Conservation (phyloP, 495 filamentous ascomycete species). For the Penicillium bialowiezense region DNA sequence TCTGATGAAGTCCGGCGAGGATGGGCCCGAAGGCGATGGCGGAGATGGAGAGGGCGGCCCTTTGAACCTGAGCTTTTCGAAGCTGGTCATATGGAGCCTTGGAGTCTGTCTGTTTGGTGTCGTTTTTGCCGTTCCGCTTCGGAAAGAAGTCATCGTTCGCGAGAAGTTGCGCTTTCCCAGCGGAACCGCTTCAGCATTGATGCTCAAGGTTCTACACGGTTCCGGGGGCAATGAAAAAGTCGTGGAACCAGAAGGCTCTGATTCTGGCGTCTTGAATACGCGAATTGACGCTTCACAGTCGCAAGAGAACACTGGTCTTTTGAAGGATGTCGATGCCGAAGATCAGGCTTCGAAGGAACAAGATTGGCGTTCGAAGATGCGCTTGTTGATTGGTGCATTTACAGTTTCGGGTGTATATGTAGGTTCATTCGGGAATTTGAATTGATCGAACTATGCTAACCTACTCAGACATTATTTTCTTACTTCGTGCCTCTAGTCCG, state of each 20-base stretch:
- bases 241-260: constrained; percentile 9
- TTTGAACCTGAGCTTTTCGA: constrained; percentile 65
- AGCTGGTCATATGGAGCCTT: constrained; percentile 82
- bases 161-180: constrained; percentile 93
- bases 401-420: constrained; percentile 54
- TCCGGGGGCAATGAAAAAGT: constrained; percentile 33
- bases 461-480: constrained; percentile 69
- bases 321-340: constrained; percentile 25
- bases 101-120: constrained; percentile 95
- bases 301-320: constrained; percentile 16
- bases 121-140: constrained; percentile 85
- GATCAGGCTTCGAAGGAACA: constrained; percentile 34
- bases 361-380: constrained; percentile 64
- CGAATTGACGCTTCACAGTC: constrained; percentile 7
- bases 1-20: constrained; percentile 69
- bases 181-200: constrained; percentile 90
- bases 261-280: constrained; percentile 10
- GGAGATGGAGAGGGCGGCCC: constrained; percentile 66
- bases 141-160: constrained; percentile 85
- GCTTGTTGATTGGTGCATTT: constrained; percentile 58
- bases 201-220: constrained; percentile 87
- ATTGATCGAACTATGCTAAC: constrained; percentile 24
- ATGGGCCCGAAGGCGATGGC: constrained; percentile 47
- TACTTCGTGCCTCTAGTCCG: constrained; percentile 89
- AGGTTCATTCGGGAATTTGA: constrained; percentile 10